Conservation (phyloP, 768 basidiomycete genomes). For the Suillus spraguei region DNA sequence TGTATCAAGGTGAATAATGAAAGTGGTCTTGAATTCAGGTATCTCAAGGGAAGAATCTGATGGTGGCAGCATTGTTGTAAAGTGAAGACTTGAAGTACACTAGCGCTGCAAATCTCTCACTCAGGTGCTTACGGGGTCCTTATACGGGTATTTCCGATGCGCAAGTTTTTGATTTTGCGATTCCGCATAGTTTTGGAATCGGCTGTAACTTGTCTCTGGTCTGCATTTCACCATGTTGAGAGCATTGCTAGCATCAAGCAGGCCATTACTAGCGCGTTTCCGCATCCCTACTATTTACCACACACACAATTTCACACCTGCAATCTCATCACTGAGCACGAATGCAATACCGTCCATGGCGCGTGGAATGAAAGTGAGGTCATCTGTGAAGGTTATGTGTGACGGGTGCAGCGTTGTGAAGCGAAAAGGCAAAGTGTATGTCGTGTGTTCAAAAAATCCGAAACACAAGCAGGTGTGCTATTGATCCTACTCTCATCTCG, state of each 20-base stretch:
- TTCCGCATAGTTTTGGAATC: too few species aligned
- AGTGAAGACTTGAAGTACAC: too few species aligned
- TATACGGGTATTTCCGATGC: too few species aligned
- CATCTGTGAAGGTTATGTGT: conserved; percentile 93
- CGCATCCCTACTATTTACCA: conserved; percentile 40
- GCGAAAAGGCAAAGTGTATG: conserved; percentile 89
- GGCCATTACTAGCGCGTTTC: conserved; percentile 61
- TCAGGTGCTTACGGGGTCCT: too few species aligned
- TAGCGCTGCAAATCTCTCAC: too few species aligned
- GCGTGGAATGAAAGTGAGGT: conserved; percentile 96
- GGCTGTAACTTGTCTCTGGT: conserved; percentile 3
- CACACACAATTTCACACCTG: conserved; percentile 31
- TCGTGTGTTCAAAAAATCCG: conserved; percentile 91
- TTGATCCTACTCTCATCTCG: neutral
- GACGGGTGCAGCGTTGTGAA: conserved; percentile 89
- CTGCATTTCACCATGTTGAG: conserved; percentile 53
- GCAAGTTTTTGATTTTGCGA: too few species aligned
- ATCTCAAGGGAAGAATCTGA: too few species aligned
- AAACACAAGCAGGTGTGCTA: conserved; percentile 92
- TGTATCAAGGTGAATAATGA: too few species aligned
- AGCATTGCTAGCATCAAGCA: conserved; percentile 60
- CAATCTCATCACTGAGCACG: conserved; percentile 23
- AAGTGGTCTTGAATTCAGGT: too few species aligned
- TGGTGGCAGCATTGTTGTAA: too few species aligned
- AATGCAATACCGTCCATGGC: conserved; percentile 39